Evolutionary conservation across 106 monocot species (phyloP), one percentile per base, ranked within the genome.

Genomic region (Allium cepa): DNA sequence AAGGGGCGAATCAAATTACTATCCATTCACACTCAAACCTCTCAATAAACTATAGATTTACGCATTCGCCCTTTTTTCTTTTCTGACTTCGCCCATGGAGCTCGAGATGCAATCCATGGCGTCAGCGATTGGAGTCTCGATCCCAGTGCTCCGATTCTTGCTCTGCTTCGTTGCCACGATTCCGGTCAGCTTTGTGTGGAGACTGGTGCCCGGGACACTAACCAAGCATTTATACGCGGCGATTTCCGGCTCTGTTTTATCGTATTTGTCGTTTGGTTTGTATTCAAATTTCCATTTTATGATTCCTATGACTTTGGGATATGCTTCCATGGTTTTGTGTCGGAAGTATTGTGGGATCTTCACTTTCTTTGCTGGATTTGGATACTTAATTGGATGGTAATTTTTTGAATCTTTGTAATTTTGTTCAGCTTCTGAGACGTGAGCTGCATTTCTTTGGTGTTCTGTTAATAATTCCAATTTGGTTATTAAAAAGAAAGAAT

Each of bases 331-430:
- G 99, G 68, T 81, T 48, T 66, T 90, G 14, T 66, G 58, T 78
- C 78, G 93, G 12, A 72, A 81, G 45, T 71, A 75, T 81, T 69
- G 72, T 58, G 93, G 93, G 61, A 63, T 90, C 66, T 1, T 99
- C 63, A 99, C 99, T 51, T 99, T 90, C 85, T 73, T 87, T 71
- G 51, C 76, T 36, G 93, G 81, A 4, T 93, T 99, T 64, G 93
- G 79, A 4, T 99, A 93, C 71, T 90, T 99, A 71, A 84, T 99
- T 52, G 87, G 87, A 68, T 99, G 99, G 99, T 93, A 81, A 81
- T 8, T 26, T 62, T 49, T 50, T 47, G 10, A 68, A 8, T 47
- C 28, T 50, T 15, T 15, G 8, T n/a, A 11, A 11, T 8, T 11
- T 65, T 4, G 48, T 8, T 17, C 0, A 8, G 13, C 3, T 16